phyloP scores from a whole-genome alignment of 176 grass and related monocot species.

The Zoysia japonica region DNA sequence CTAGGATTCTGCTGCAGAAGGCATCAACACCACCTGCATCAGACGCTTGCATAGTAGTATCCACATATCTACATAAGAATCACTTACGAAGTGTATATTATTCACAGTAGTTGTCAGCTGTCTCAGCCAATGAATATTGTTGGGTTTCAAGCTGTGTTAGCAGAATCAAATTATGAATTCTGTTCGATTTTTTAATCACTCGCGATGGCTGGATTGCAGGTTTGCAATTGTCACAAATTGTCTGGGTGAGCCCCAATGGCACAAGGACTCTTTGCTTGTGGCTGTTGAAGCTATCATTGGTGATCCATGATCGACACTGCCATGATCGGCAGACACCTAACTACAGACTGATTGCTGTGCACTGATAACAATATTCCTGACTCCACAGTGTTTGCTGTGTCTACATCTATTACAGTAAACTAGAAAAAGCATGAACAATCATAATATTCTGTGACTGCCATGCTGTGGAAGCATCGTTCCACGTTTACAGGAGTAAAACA shows the following conservation, averaged over 20 bases:
- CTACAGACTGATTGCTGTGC: not conserved
- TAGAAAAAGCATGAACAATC: not conserved
- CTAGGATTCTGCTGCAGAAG: slow-evolving; percentile 43
- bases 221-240: slow-evolving; percentile 19
- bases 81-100: slow-evolving; percentile 10
- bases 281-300: slow-evolving; percentile 16
- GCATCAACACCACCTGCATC: slow-evolving; percentile 31
- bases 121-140: not conserved
- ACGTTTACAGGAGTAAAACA: slow-evolving; percentile 14
- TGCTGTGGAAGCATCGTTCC: slow-evolving; percentile 12
- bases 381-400: not conserved
- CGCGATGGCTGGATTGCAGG: slow-evolving; percentile 17
- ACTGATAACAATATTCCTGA: not conserved
- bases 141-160: not conserved
- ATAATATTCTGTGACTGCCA: not conserved
- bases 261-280: slow-evolving; percentile 38
- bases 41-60: slow-evolving; percentile 25
- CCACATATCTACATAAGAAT: slow-evolving; percentile 31
- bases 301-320: slow-evolving; percentile 34
- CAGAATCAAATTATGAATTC: slow-evolving; percentile 7
- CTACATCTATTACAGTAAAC: not conserved
- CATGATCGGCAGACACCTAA: slow-evolving; percentile 35
- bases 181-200: slow-evolving; percentile 3
- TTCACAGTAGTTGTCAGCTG: not conserved
- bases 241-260: slow-evolving; percentile 13